Percentiles rank a stretch among this genome's conserved stretches.
Evolutionary conservation across 2,329 filamentous ascomycete species (phyloP).

Genomic region (Huntiella decipiens): DNA sequence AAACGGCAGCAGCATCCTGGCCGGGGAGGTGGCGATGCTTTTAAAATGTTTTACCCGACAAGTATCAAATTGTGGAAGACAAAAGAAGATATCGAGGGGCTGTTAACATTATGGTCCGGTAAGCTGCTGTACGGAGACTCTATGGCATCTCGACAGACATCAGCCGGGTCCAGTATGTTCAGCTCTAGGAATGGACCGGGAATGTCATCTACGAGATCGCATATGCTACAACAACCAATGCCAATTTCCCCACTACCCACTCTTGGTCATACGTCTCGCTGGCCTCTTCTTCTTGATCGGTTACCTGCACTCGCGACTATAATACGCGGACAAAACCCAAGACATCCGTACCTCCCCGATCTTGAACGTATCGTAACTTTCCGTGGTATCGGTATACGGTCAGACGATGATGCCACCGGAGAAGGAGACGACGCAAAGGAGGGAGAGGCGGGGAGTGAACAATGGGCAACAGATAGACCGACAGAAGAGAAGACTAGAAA

Average conservation of each 20-base stretch:
- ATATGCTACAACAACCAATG: slow-evolving; percentile 9
- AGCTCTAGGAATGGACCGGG: slow-evolving; percentile 28
- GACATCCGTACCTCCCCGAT: slow-evolving; percentile 27
- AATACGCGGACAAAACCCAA: slow-evolving; percentile 17
- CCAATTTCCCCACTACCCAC: slow-evolving; percentile 27
- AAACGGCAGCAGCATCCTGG: slow-evolving; percentile 29
- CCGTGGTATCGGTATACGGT: slow-evolving; percentile 30
- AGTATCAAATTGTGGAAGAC: slow-evolving; percentile 68
- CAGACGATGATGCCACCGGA: slow-evolving; percentile 23
- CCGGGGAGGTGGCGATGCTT: slow-evolving; percentile 32
- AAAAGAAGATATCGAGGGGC: slow-evolving; percentile 60
- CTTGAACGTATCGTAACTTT: slow-evolving; percentile 53
- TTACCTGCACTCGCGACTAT: slow-evolving; percentile 72
- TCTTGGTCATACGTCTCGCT: slow-evolving; percentile 45
- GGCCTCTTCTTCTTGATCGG: slow-evolving; percentile 64
- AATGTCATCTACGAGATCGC: slow-evolving; percentile 11
- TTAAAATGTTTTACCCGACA: slow-evolving; percentile 84
- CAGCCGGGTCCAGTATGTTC: slow-evolving; percentile 26
- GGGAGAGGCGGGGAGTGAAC: slow-evolving; percentile 18
- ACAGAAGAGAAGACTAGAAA: slow-evolving; percentile 32
- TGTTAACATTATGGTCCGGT: slow-evolving; percentile 51
- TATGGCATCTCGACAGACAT: slow-evolving; percentile 11
- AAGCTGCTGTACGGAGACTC: slow-evolving; percentile 38
- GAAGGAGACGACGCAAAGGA: slow-evolving; percentile 26
- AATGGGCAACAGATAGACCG: slow-evolving; percentile 43